Evolutionary conservation across 73 alveolate genomes (phyloP).

Genomic region (Uronychia setigera): DNA sequence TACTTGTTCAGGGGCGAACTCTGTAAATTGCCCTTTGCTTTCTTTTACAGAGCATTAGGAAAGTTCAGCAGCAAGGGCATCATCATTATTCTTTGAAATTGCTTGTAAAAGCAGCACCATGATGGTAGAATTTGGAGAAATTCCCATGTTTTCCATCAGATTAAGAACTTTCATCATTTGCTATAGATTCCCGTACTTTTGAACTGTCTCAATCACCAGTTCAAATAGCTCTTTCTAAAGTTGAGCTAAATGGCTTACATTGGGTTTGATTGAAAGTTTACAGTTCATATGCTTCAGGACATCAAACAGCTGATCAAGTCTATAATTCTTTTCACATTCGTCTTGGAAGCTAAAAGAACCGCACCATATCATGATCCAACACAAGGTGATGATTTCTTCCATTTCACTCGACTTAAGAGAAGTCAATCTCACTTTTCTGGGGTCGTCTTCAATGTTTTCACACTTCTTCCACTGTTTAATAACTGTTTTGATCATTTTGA

Average conservation of each 20-base stretch:
- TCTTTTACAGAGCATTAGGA: not conserved
- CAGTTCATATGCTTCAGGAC: slow-evolving; percentile 2
- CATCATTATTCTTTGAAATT: not conserved
- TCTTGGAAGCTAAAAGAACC: slow-evolving; percentile 37
- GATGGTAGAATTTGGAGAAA: slow-evolving; percentile 45
- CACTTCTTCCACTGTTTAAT: no score
- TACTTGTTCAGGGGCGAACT: not conserved
- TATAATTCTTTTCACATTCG: slow-evolving; percentile 35
- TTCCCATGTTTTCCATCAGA: slow-evolving; percentile 26
- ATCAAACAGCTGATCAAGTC: slow-evolving; percentile 40
- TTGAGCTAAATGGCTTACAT: not conserved
- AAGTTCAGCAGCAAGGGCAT: not conserved
- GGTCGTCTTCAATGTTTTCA: no score
- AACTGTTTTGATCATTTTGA: no score
- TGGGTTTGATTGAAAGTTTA: not conserved
- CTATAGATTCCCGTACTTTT: slow-evolving; percentile 40
- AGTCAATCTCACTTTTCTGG: no score
- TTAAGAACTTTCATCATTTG: slow-evolving; percentile 26
- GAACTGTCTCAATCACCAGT: slow-evolving; percentile 28
- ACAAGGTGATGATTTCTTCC: slow-evolving; percentile 13
- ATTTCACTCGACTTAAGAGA: no score
- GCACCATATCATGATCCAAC: slow-evolving; percentile 49
- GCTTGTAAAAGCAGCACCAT: slow-evolving; percentile 16
- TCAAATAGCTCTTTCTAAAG: slow-evolving; percentile 30
- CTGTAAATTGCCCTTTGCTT: not conserved